phyloP scores from a whole-genome alignment of 768 basidiomycete species.

The Xerocomellus dryophilus region DNA sequence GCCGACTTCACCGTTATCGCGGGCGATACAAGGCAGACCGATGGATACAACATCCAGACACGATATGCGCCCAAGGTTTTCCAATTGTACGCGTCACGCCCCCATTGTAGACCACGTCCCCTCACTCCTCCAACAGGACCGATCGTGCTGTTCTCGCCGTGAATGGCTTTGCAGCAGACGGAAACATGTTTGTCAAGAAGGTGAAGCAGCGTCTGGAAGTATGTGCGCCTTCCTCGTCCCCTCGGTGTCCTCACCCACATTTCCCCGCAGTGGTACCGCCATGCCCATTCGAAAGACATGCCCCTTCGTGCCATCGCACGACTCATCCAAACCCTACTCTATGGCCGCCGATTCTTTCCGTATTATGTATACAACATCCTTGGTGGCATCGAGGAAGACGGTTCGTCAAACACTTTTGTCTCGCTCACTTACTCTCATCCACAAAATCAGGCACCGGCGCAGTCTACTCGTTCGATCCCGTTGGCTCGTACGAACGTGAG shows the following conservation, averaged over 20 bases:
- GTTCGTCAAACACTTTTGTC: conserved; percentile 48
- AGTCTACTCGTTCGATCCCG: conserved; percentile 99
- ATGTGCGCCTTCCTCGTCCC: conserved; percentile 22
- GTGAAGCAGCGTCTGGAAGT: conserved; percentile 96
- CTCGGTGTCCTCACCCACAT: background rate
- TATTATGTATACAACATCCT: conserved; percentile 98
- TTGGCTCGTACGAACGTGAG: conserved; percentile 97
- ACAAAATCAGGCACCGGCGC: conserved; percentile 74
- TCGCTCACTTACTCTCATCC: background rate
- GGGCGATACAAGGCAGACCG: too few relatives aligned
- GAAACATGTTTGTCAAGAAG: conserved; percentile 78
- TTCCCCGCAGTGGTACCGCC: conserved; percentile 77
- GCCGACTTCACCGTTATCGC: too few relatives aligned
- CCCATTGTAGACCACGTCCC: too few relatives aligned
- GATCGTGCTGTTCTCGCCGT: conserved; percentile 92
- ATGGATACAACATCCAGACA: conserved; percentile 75
- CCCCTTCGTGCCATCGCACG: conserved; percentile 63
- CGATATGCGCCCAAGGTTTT: conserved; percentile 96
- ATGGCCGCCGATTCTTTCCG: conserved; percentile 94
- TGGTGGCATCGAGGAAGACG: conserved; percentile 94
- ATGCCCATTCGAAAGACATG: too few relatives aligned
- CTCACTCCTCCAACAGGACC: conserved; percentile 50
- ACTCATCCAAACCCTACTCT: conserved; percentile 97
- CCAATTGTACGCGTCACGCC: conserved; percentile 62
- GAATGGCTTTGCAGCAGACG: conserved; percentile 97